These are phyloP conservation scores for Glutinoglossum americanum DNA, from an alignment of 495 filamentous ascomycete genomes.

Conservation along the genomic window DNA sequence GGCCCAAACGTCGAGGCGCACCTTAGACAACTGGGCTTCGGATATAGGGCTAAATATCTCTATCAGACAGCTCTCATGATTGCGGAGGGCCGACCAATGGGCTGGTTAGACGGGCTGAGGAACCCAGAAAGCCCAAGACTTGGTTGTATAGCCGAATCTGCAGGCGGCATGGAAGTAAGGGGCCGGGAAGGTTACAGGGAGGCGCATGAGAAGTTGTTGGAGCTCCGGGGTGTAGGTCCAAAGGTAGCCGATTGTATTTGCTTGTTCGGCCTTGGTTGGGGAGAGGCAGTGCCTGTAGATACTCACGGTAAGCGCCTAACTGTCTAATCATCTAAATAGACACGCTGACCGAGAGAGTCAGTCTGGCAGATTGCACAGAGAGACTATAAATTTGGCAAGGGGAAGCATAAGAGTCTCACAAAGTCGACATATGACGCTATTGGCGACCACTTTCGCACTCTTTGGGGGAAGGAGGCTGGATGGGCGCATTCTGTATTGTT, in stretches of 20 bases:
- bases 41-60: slow-evolving; percentile 85
- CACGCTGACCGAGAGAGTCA: slow-evolving; percentile 10
- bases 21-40: slow-evolving; percentile 71
- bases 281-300: slow-evolving; percentile 84
- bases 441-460: slow-evolving; percentile 66
- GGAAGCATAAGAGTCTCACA: slow-evolving; percentile 64
- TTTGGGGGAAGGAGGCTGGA: slow-evolving; percentile 88
- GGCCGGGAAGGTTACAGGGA: slow-evolving; percentile 49
- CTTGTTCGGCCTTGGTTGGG: slow-evolving; percentile 94
- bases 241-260: slow-evolving; percentile 96
- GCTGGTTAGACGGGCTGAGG: slow-evolving; percentile 53
- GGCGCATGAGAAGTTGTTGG: slow-evolving; percentile 62
- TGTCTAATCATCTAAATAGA: background rate
- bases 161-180: slow-evolving; percentile 30
- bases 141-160: slow-evolving; percentile 20
- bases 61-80: slow-evolving; percentile 64
- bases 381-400: slow-evolving; percentile 82
- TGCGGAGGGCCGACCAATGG: slow-evolving; percentile 34
- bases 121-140: slow-evolving; percentile 53
- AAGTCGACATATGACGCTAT: slow-evolving; percentile 78
- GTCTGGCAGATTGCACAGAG: slow-evolving; percentile 96
- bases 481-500: slow-evolving; percentile 98
- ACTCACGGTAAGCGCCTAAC: slow-evolving; percentile 46
- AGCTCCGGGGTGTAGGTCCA: slow-evolving; percentile 71
- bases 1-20: slow-evolving; percentile 48